Evolutionary conservation across 139 green algal genomes (phyloP), one percentile per base, ranked within the genome.

Genomic region (Micractinium conductrix): DNA sequence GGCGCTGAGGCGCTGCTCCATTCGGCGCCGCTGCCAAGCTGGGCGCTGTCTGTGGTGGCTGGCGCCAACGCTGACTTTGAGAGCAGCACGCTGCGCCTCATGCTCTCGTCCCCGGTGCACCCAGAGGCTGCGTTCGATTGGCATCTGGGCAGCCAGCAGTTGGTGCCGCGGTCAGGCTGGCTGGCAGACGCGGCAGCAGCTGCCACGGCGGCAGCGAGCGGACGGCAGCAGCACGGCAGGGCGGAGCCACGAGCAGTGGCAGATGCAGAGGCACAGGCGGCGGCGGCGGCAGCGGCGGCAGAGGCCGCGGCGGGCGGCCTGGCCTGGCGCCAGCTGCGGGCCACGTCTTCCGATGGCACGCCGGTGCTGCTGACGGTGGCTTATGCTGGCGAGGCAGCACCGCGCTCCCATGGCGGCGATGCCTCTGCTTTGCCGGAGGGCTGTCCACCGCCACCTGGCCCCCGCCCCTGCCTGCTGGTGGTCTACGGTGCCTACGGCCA

Each of bases 401-500:
- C n/a, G n/a, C n/a, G n/a, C n/a, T n/a, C n/a, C n/a, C n/a, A n/a
- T n/a, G n/a, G n/a, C n/a, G n/a, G n/a, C n/a, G n/a, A n/a, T n/a
- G n/a, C n/a, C n/a, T n/a, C n/a, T n/a, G n/a, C n/a, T n/a, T n/a
- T n/a, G n/a, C n/a, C n/a, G n/a, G n/a, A 7, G 70, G 48, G 48
- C 62, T 35, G 42, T 60, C 28, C 17, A 68, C 68, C 8, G 8
- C 21, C 1, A 21, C 44, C 45, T 12, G 44, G 1, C 30, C 37
- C 38, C 55, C 17, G 22, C 53, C 92, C 91, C 4, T 84, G 91
- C 58, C 88, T 96, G 78, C 60, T 97, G 74, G 75, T 88, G 4
- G 90, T 89, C 37, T 98, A 98, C 78, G 95, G 93, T 22, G 90
- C 93, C 7, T 98, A 98, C 83, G 95, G 95, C 2, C 71, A 91